Evolutionary conservation across 441 rosid species (phyloP).

Genomic region (Gossypium trilobum): DNA sequence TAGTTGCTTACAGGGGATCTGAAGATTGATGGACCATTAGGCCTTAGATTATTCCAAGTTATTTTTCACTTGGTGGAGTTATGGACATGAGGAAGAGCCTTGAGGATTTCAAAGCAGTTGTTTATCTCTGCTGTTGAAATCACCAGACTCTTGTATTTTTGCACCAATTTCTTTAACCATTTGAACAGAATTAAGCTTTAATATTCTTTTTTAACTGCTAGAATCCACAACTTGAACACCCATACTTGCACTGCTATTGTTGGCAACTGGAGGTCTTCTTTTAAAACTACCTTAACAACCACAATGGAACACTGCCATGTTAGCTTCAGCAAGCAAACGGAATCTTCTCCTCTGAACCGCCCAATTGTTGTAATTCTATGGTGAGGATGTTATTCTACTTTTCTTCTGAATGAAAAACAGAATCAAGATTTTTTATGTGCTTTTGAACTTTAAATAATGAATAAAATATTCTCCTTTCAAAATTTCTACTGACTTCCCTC

Average conservation of each 20-base stretch:
- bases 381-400: not conserved
- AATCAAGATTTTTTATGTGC: not conserved
- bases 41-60: not conserved
- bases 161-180: not conserved
- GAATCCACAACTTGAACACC: not conserved
- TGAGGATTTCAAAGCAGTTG: not conserved
- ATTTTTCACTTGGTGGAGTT: not conserved
- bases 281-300: not conserved
- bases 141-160: not conserved
- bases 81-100: not conserved
- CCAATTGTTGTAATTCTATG: not conserved
- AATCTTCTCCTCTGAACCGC: not conserved
- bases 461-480: not conserved
- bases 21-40: not conserved
- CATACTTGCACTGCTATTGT: not conserved
- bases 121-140: not conserved
- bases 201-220: not conserved
- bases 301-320: not conserved
- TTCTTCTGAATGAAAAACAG: not conserved
- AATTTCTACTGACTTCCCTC: not conserved
- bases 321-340: not conserved
- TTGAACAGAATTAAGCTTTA: not conserved
- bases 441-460: not conserved
- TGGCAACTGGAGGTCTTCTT: too few species aligned
- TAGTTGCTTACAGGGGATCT: not conserved